phyloP scores from a whole-genome alignment of 495 filamentous ascomycete species.

The Physcia stellaris region DNA sequence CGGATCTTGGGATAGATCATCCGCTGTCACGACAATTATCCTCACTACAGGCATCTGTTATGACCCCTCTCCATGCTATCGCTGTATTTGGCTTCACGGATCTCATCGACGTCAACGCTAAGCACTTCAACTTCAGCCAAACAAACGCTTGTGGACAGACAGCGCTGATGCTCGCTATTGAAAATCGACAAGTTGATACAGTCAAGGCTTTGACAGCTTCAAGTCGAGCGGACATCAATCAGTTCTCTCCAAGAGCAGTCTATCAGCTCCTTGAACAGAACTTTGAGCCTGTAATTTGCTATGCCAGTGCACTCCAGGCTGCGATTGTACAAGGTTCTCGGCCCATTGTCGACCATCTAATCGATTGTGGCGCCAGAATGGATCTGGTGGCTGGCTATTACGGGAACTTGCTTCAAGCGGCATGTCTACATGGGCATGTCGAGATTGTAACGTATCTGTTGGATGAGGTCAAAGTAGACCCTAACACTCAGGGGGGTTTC shows the following conservation, averaged over 20 bases:
- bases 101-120: not conserved
- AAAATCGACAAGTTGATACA: conserved; percentile 2
- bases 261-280: conserved; percentile 2
- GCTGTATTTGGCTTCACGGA: conserved; percentile 4
- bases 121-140: not conserved
- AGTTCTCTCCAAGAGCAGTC: conserved; percentile 4
- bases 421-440: conserved; percentile 12
- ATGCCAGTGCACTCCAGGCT: conserved; percentile 16
- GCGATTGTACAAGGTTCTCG: not conserved
- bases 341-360: not conserved
- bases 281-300: not conserved
- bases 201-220: not conserved
- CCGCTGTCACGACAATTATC: conserved; percentile 1
- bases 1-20: not conserved
- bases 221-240: conserved; percentile 2
- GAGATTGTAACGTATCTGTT: conserved; percentile 14
- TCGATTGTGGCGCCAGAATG: conserved; percentile 9
- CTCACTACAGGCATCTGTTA: conserved; percentile 4
- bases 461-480: conserved; percentile 17
- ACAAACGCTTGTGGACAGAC: conserved; percentile 5
- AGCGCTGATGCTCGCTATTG: conserved; percentile 1
- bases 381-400: conserved; percentile 12
- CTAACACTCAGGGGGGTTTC: conserved; percentile 7
- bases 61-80: conserved; percentile 2
- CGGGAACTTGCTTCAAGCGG: conserved; percentile 18